Base-by-base conservation (phyloP, 176 grass and related monocot genomes). In the Juncus inflexus region DNA sequence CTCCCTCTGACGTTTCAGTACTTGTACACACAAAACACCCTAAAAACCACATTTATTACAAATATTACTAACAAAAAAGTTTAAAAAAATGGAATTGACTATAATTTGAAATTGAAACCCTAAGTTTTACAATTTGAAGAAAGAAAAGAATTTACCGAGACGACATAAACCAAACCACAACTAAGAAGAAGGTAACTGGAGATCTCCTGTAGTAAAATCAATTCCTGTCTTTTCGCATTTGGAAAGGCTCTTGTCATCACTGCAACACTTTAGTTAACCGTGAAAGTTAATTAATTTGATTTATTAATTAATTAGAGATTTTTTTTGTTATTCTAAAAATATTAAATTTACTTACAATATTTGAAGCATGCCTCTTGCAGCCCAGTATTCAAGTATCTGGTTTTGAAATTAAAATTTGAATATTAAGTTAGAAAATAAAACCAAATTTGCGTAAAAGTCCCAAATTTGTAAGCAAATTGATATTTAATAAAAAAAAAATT, bases 201-300 rank as follows among this genome's bases (percentile, higher is more conserved):
- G 59, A 97, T 86, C 63, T 91, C 82, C 66, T 97, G 85, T 74
- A 97, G 84, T 74, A 97, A 78, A 73, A 86, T 64, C 38, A 96
- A 49, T 67, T 91, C 82, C 12, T 57, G 77, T 15, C 74, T 83
- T 37, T 81, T 58, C 70, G 74, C 60, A 67, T 70, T 83, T 53
- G 84, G 79, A 64, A 70, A 96, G 60, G 92, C 92, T 71, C 86
- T 91, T 3, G 92, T 96, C 92, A 96, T 96, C 69, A 96, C 84
- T 71, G 92, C 92, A 72, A 96, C 84, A 38, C 92, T 96, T 61
- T 7, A 50, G 83, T 39, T 50, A 90, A 80, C 28, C 2, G 0
- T 37, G 7, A 3, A 71, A 35, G 28, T 45, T 41, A 15, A 70
- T 13, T 11, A 57, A n/a, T n/a, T n/a, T n/a, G n/a, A n/a, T n/a